phyloP scores from a whole-genome alignment of 140 eudicot species.

The Flaveria floridana region DNA sequence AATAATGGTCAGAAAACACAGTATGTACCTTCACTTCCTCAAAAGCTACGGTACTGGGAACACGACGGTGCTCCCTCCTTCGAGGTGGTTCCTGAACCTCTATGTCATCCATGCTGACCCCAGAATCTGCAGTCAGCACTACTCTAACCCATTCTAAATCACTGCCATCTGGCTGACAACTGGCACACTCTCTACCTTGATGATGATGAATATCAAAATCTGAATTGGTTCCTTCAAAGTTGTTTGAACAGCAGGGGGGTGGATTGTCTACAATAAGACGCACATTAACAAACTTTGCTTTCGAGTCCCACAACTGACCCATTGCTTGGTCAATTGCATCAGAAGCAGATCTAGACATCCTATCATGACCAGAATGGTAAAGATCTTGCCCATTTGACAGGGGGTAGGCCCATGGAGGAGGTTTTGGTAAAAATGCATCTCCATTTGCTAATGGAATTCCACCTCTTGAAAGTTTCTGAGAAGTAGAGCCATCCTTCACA shows the following conservation, averaged over 20 bases:
- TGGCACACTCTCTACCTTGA: slow-evolving; percentile 38
- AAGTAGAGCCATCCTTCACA: slow-evolving; percentile 60
- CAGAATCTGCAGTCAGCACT: slow-evolving; percentile 85
- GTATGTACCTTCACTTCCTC: slow-evolving; percentile 96
- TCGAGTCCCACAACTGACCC: slow-evolving; percentile 91
- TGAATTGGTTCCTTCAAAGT: slow-evolving; percentile 36
- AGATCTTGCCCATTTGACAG: slow-evolving; percentile 73
- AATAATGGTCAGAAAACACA: not conserved
- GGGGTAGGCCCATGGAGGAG: slow-evolving; percentile 99
- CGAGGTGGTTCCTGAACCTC: slow-evolving; percentile 87
- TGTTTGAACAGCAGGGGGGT: slow-evolving; percentile 34
- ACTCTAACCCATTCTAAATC: slow-evolving; percentile 78
- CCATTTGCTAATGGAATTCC: slow-evolving; percentile 98
- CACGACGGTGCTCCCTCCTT: slow-evolving; percentile 91
- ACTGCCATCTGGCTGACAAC: slow-evolving; percentile 36
- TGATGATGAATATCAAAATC: slow-evolving; percentile 41
- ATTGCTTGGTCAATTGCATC: slow-evolving; percentile 96
- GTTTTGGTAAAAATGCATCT: slow-evolving; percentile 93
- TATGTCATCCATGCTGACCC: slow-evolving; percentile 88
- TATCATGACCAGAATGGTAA: slow-evolving; percentile 65
- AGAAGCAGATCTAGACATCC: slow-evolving; percentile 94
- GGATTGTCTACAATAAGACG: slow-evolving; percentile 68
- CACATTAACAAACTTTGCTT: slow-evolving; percentile 87
- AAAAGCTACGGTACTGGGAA: slow-evolving; percentile 92
- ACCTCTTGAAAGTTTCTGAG: slow-evolving; percentile 82